phyloP scores from a whole-genome alignment of 768 basidiomycete species.

The Tricholoma furcatifolium region DNA sequence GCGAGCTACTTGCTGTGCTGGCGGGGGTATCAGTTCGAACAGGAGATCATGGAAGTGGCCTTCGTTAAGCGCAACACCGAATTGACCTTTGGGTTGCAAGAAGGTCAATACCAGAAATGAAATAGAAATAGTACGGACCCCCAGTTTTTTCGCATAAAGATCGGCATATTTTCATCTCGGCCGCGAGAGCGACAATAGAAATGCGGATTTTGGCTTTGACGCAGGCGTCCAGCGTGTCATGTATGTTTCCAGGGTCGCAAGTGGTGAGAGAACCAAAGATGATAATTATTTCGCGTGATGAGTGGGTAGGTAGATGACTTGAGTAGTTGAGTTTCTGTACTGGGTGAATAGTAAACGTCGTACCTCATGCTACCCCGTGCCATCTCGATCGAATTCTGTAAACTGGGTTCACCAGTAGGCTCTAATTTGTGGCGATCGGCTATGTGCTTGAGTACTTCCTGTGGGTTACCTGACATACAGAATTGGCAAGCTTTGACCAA shows the following conservation, averaged over 20 bases:
- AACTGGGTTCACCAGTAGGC: constrained; percentile 88
- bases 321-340: constrained; percentile 4
- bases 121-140: constrained; percentile 49
- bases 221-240: constrained; percentile 88
- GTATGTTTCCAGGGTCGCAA: constrained; percentile 95
- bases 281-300: constrained; percentile 92
- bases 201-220: constrained; percentile 84
- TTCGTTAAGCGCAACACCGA: constrained; percentile 98
- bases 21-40: constrained; percentile 94
- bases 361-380: constrained; percentile 92
- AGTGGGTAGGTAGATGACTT: constrained; percentile 96
- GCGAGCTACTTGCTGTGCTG: constrained; percentile 68
- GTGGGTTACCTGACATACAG: constrained; percentile 75
- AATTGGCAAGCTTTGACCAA: background rate
- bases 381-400: constrained; percentile 98
- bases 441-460: constrained; percentile 88
- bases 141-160: constrained; percentile 90
- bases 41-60: constrained; percentile 95
- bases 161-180: constrained; percentile 97
- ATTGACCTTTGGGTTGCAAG: constrained; percentile 53
- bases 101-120: constrained; percentile 7
- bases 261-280: constrained; percentile 96
- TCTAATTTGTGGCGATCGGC: constrained; percentile 86
- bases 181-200: constrained; percentile 90
- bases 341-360: constrained; percentile 6